Conservation (phyloP, 495 filamentous ascomycete species). For the Aspergillus hancockii region DNA sequence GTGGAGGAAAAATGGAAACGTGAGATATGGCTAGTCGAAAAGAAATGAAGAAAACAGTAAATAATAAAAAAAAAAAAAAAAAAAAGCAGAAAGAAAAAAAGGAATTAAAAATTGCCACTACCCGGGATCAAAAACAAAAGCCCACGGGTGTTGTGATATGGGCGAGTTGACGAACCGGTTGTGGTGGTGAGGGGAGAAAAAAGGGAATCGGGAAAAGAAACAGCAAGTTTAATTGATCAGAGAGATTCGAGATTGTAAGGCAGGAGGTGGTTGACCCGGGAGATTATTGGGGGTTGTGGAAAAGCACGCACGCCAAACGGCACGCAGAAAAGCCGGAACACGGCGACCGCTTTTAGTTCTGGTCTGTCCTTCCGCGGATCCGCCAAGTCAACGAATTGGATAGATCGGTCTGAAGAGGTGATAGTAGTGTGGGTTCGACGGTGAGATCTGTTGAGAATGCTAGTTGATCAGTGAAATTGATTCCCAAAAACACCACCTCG, state of each 20-base stretch:
- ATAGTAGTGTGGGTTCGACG: background rate
- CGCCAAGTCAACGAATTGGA: constrained; percentile 15
- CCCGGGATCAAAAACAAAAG: constrained; percentile 13
- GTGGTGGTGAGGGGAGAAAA: constrained; percentile 9
- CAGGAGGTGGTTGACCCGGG: constrained; percentile 2
- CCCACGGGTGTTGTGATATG: constrained; percentile 5
- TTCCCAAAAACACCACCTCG: background rate
- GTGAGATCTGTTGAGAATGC: constrained; percentile 8
- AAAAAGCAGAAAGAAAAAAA: constrained; percentile 9
- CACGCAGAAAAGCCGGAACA: constrained; percentile 21
- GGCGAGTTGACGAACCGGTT: constrained; percentile 2
- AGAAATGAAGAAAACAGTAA: constrained; percentile 15
- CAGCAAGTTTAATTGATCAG: background rate
- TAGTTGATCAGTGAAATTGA: background rate
- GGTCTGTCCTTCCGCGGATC: constrained; percentile 11
- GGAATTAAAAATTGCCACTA: constrained; percentile 20
- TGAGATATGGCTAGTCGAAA: constrained; percentile 3
- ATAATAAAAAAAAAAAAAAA: constrained; percentile 9
- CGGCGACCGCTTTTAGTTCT: constrained; percentile 20
- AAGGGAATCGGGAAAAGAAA: constrained; percentile 10
- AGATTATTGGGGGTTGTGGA: constrained; percentile 7
- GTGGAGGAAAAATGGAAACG: constrained; percentile 7
- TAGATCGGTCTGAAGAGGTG: constrained; percentile 16
- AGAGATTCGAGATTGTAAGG: constrained; percentile 5
- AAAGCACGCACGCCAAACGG: constrained; percentile 11